These are phyloP conservation scores for Colletotrichum eleusines DNA, from an alignment of 2,329 filamentous ascomycete genomes.

Conservation along the genomic window DNA sequence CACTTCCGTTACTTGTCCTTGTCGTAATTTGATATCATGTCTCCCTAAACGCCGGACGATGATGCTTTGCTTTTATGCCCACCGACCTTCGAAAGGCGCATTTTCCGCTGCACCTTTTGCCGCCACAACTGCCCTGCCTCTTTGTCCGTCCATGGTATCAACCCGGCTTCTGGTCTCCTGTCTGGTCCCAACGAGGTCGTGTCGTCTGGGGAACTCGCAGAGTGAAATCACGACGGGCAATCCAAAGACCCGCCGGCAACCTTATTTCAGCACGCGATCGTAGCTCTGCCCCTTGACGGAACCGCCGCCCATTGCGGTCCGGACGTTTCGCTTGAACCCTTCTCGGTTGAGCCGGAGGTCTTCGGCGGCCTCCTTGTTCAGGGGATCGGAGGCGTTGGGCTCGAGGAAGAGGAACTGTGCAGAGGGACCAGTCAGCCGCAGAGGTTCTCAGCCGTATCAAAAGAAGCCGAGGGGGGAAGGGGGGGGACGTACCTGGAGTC, in stretches of 20 bases:
- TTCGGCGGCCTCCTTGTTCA: conserved; percentile 98
- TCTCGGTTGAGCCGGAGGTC: conserved; percentile 89
- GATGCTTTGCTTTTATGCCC: conserved; percentile 38
- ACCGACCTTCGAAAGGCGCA: conserved; percentile 30
- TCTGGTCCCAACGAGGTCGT: not conserved
- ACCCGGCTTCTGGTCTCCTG: not conserved
- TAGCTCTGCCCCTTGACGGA: conserved; percentile 78
- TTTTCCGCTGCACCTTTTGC: conserved; percentile 10
- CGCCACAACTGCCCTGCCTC: conserved; percentile 17
- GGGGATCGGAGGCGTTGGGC: conserved; percentile 95
- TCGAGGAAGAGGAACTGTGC: conserved; percentile 93
- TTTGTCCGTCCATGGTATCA: conserved; percentile 8
- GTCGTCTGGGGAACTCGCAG: not conserved
- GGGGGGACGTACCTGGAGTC: conserved; percentile 74
- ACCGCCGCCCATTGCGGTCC: conserved; percentile 85
- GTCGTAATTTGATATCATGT: conserved; percentile 33
- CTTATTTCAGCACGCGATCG: conserved; percentile 80
- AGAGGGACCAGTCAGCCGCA: conserved; percentile 44
- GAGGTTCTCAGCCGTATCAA: too few relatives aligned
- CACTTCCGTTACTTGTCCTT: conserved; percentile 12
- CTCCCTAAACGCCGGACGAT: conserved; percentile 39
- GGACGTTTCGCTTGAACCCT: conserved; percentile 91
- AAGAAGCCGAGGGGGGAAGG: conserved; percentile 41
- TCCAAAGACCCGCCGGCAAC: not conserved
- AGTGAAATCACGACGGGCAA: not conserved